Evolutionary conservation across 2,329 filamentous ascomycete genomes (phyloP).

Genomic region (Ascochyta rabiei): DNA sequence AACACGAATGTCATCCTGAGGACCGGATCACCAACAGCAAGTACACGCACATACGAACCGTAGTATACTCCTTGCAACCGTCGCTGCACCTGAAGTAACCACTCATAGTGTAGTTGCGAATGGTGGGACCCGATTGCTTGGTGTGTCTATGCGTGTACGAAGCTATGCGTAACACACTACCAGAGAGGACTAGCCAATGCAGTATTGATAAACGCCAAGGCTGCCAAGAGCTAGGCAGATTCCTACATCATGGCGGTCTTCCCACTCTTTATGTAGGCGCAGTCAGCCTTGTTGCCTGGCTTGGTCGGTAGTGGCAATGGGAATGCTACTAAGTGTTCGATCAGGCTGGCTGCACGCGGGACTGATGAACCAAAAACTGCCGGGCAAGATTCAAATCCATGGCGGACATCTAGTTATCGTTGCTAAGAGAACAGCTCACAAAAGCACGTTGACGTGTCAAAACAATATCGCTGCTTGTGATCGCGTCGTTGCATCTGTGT

Average conservation of each 20-base stretch:
- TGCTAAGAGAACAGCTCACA: not conserved
- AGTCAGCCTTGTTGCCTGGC: not conserved
- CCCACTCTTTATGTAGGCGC: not conserved
- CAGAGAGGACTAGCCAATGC: not conserved
- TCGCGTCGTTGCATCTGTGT: not conserved
- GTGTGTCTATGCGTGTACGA: not conserved
- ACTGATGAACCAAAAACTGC: not conserved
- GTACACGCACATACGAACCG: no score
- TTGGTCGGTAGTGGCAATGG: no score
- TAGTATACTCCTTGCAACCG: not conserved
- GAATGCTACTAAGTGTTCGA: not conserved
- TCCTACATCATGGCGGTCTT: not conserved
- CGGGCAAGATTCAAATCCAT: not conserved
- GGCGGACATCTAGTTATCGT: no score
- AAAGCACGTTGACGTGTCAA: not conserved
- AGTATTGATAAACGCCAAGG: not conserved
- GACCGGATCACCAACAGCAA: not conserved
- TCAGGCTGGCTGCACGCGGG: not conserved
- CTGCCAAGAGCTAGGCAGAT: not conserved
- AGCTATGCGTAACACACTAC: not conserved
- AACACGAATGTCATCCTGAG: not conserved
- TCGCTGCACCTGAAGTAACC: not conserved
- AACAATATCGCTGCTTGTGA: not conserved
- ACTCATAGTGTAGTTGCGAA: not conserved
- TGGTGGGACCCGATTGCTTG: not conserved